A percentile compares a stretch with the other conserved stretches of the same genome.
These are phyloP conservation scores for Sparassis latifolia DNA, from an alignment of 1,284 basidiomycete species.

Conservation along the genomic window DNA sequence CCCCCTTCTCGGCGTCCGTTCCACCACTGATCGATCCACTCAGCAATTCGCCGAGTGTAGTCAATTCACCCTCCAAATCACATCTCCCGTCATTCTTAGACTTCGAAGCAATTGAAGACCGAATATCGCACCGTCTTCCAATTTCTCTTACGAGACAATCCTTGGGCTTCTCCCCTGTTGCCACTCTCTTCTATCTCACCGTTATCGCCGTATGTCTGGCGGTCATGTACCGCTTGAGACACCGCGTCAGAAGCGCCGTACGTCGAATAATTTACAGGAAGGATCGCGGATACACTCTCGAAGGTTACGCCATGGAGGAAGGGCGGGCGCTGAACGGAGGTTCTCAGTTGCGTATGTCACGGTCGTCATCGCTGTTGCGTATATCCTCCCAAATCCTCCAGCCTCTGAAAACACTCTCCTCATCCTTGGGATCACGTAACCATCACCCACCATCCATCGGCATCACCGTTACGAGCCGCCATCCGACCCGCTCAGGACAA, in stretches of 20 bases:
- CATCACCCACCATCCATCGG: slow-evolving; percentile 17
- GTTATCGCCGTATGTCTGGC: slow-evolving; percentile 35
- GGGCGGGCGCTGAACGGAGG: slow-evolving; percentile 29
- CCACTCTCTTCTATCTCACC: slow-evolving; percentile 47
- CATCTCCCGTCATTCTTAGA: slow-evolving; percentile 58
- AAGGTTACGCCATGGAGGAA: slow-evolving; percentile 56
- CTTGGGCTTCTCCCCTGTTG: slow-evolving; percentile 64
- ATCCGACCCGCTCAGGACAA: slow-evolving; percentile 16
- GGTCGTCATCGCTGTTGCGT: slow-evolving; percentile 16
- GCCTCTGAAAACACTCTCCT: slow-evolving; percentile 14
- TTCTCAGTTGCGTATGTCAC: slow-evolving; percentile 16
- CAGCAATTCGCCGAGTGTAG: slow-evolving; percentile 48
- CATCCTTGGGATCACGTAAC: slow-evolving; percentile 13
- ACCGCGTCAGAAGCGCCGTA: slow-evolving; percentile 39
- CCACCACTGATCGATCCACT: slow-evolving; percentile 64
- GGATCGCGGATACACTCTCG: slow-evolving; percentile 30
- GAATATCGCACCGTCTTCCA: slow-evolving; percentile 56
- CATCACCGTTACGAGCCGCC: slow-evolving; percentile 11
- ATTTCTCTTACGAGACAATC: slow-evolving; percentile 49
- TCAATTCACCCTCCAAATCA: slow-evolving; percentile 47
- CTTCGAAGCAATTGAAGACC: slow-evolving; percentile 54
- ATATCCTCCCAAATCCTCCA: slow-evolving; percentile 17
- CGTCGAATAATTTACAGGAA: slow-evolving; percentile 43
- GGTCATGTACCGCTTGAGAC: slow-evolving; percentile 49
- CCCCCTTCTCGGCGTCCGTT: slow-evolving; percentile 37